These are phyloP conservation scores for Cercospora sp. DNA, from an alignment of 2,329 filamentous ascomycete species.

Conservation along the genomic window DNA sequence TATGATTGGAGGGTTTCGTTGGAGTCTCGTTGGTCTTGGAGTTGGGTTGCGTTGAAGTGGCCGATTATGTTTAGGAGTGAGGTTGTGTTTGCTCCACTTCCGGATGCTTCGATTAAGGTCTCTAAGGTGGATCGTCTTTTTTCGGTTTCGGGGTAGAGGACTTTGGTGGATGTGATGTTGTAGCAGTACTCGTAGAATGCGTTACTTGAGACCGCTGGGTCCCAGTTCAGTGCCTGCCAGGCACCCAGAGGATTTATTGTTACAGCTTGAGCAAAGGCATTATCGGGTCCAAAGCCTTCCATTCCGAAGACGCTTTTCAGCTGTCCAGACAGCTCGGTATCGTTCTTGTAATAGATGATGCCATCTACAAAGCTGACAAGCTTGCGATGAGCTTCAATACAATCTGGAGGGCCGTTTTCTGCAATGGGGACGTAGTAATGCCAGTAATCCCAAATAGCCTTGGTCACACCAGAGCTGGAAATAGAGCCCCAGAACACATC, in stretches of 20 bases:
- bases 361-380: constrained; percentile 60
- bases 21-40: constrained; percentile 41
- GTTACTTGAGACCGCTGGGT: constrained; percentile 53
- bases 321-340: constrained; percentile 42
- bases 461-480: constrained; percentile 73
- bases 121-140: constrained; percentile 44
- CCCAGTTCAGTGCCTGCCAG: constrained; percentile 63
- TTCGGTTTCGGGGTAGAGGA: constrained; percentile 48
- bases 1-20: constrained; percentile 52
- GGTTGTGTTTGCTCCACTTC: constrained; percentile 49
- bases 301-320: constrained; percentile 59
- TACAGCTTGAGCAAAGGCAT: constrained; percentile 53
- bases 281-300: constrained; percentile 49
- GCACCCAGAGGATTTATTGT: constrained; percentile 37
- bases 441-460: constrained; percentile 71
- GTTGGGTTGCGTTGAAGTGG: constrained; percentile 51
- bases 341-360: constrained; percentile 54
- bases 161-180: constrained; percentile 52
- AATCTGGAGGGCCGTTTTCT: constrained; percentile 59
- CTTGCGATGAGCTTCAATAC: constrained; percentile 64
- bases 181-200: constrained; percentile 57
- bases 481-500: constrained; percentile 78
- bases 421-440: constrained; percentile 63
- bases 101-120: constrained; percentile 50
- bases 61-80: constrained; percentile 59